These are phyloP conservation scores for Diaporthe vaccinii DNA, from an alignment of 2,329 filamentous ascomycete species.

Conservation along the genomic window DNA sequence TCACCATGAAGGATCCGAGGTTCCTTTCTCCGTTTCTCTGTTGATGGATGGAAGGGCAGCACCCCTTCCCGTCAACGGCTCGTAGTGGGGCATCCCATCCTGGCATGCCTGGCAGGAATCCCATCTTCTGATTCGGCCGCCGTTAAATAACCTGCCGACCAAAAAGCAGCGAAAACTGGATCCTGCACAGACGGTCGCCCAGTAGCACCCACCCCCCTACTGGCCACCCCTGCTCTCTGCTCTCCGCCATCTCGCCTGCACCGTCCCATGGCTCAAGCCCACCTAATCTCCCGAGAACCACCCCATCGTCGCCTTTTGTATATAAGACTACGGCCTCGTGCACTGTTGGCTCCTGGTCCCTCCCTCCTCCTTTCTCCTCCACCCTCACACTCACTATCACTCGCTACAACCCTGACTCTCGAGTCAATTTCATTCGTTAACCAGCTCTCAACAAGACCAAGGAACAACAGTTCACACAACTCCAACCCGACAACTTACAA, in stretches of 20 bases:
- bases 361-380: conserved; percentile 55
- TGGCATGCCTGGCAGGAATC: conserved; percentile 38
- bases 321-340: conserved; percentile 59
- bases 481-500: conserved; percentile 48
- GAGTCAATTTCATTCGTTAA: conserved; percentile 73
- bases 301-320: conserved; percentile 51
- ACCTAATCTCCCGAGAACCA: conserved; percentile 40
- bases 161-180: conserved; percentile 41
- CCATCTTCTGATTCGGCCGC: conserved; percentile 42
- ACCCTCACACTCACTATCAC: conserved; percentile 60
- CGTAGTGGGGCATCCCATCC: conserved; percentile 31
- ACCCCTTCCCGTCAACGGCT: conserved; percentile 13
- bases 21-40: background rate
- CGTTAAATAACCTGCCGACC: conserved; percentile 44
- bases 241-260: conserved; percentile 35
- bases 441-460: conserved; percentile 43
- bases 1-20: conserved; percentile 17
- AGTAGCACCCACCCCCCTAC: conserved; percentile 34
- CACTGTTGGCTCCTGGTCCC: conserved; percentile 53
- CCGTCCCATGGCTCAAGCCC: conserved; percentile 14
- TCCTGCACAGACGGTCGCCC: conserved; percentile 37
- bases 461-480: conserved; percentile 50
- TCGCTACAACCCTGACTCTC: conserved; percentile 64
- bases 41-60: background rate
- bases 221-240: conserved; percentile 43